Evolutionary conservation across 257 asterid species (phyloP).

Genomic region (Salvia hispanica): DNA sequence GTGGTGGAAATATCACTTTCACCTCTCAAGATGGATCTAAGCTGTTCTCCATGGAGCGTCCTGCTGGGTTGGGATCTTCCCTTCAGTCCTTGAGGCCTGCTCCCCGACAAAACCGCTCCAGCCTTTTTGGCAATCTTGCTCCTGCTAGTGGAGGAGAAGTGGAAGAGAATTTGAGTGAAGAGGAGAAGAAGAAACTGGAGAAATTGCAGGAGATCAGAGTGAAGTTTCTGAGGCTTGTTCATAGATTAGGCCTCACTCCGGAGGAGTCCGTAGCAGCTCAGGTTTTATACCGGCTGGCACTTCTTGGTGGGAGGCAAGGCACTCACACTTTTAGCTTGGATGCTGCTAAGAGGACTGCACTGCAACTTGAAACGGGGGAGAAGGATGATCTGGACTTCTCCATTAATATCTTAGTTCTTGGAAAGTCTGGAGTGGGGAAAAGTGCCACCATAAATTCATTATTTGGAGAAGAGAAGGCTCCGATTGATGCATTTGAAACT

Average conservation of each 20-base stretch:
- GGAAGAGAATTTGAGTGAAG: constrained; percentile 73
- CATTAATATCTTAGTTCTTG: constrained; percentile 75
- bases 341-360: constrained; percentile 70
- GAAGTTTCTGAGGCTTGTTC: constrained; percentile 86
- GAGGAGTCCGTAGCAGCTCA: constrained; percentile 85
- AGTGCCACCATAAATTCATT: constrained; percentile 89
- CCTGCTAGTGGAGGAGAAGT: constrained; percentile 51
- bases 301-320: constrained; percentile 80
- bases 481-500: constrained; percentile 68
- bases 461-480: constrained; percentile 76
- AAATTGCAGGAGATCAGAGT: constrained; percentile 76
- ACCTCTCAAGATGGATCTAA: constrained; percentile 88
- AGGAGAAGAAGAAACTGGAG: constrained; percentile 85
- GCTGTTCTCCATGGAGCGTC: constrained; percentile 91
- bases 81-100: constrained; percentile 78
- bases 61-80: constrained; percentile 93
- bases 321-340: constrained; percentile 66
- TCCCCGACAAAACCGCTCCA: constrained; percentile 55
- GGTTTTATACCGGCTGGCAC: constrained; percentile 75
- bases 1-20: constrained; percentile 72
- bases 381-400: constrained; percentile 68
- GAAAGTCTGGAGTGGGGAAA: constrained; percentile 93
- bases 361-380: constrained; percentile 68
- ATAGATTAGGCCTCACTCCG: constrained; percentile 69
- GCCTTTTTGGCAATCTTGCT: constrained; percentile 48